These are phyloP conservation scores for Westerdykella ornata DNA, from an alignment of 2,329 filamentous ascomycete species.

Conservation along the genomic window DNA sequence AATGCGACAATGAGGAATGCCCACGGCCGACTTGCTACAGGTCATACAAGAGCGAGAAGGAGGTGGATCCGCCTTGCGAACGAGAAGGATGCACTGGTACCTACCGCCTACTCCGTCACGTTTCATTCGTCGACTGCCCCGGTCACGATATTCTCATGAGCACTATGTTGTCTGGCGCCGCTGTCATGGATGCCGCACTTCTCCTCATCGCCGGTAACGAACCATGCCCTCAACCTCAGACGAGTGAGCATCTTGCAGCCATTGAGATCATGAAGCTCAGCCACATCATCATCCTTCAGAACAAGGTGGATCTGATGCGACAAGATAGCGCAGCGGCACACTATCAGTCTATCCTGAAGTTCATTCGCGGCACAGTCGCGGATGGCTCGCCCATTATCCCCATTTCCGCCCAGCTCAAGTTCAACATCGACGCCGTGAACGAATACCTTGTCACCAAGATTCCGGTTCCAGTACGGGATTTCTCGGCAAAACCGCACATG, in stretches of 20 bases:
- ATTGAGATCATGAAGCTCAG: conserved; percentile 99
- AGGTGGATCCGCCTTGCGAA: conserved; percentile 93
- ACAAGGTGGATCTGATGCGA: conserved; percentile 98
- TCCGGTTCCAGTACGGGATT: conserved; percentile 84
- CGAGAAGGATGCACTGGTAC: conserved; percentile 81
- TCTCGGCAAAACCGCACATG: conserved; percentile 90
- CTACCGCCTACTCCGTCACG: conserved; percentile 65
- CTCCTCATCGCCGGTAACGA: conserved; percentile 97
- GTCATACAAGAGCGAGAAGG: conserved; percentile 98
- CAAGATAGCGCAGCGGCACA: conserved; percentile 90
- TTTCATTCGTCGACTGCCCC: conserved; percentile 92
- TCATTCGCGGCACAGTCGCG: conserved; percentile 94
- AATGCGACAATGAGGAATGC: conserved; percentile 88
- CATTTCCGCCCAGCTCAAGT: conserved; percentile 95
- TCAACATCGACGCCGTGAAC: conserved; percentile 98
- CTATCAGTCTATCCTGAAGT: conserved; percentile 96
- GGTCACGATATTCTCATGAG: conserved; percentile 99
- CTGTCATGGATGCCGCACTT: conserved; percentile 97
- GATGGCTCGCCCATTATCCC: conserved; percentile 93
- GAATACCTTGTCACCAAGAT: conserved; percentile 94
- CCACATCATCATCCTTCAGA: conserved; percentile 98
- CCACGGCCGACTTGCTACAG: conserved; percentile 91
- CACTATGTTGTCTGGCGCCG: conserved; percentile 98
- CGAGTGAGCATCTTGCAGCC: conserved; percentile 94
- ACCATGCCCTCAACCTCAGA: conserved; percentile 96